phyloP scores from a whole-genome alignment of 139 green algal species.

The Gonium pectorale region DNA sequence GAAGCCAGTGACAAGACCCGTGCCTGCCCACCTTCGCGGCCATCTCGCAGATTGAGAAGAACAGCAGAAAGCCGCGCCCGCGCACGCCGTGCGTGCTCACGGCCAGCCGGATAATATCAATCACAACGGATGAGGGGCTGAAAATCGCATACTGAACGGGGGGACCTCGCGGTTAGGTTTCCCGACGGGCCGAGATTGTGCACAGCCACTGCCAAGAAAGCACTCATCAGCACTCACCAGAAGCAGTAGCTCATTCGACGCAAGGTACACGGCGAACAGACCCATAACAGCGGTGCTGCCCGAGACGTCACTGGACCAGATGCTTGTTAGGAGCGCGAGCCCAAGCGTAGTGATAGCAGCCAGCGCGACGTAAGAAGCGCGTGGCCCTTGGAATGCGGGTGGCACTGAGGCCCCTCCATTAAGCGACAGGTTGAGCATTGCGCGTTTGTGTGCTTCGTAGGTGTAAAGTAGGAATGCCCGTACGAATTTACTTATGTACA shows the following conservation, averaged over 20 bases:
- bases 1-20: no score
- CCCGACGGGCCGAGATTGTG: no score
- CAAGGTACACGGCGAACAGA: slow-evolving; percentile 39
- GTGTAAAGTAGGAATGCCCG: no score
- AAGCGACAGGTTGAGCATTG: slow-evolving; percentile 5
- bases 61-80: slow-evolving; percentile 42
- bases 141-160: slow-evolving; percentile 39
- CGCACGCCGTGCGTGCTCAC: background rate
- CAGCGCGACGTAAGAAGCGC: slow-evolving; percentile 12
- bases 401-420: slow-evolving; percentile 13
- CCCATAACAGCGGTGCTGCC: slow-evolving; percentile 42
- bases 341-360: slow-evolving; percentile 7
- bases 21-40: slow-evolving; percentile 12
- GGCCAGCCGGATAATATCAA: slow-evolving; percentile 44
- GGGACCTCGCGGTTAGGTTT: no score
- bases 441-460: no score
- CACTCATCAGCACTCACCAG: slow-evolving; percentile 32
- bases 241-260: slow-evolving; percentile 36
- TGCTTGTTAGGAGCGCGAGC: background rate
- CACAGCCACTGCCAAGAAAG: background rate
- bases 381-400: slow-evolving; percentile 14
- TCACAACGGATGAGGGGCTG: slow-evolving; percentile 28
- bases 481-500: no score
- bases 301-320: slow-evolving; percentile 28
- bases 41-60: slow-evolving; percentile 40